A percentile compares a stretch with the other conserved stretches of the same genome.
phyloP scores from a whole-genome alignment of 148 eudicot species.

The Selenicereus undatus region DNA sequence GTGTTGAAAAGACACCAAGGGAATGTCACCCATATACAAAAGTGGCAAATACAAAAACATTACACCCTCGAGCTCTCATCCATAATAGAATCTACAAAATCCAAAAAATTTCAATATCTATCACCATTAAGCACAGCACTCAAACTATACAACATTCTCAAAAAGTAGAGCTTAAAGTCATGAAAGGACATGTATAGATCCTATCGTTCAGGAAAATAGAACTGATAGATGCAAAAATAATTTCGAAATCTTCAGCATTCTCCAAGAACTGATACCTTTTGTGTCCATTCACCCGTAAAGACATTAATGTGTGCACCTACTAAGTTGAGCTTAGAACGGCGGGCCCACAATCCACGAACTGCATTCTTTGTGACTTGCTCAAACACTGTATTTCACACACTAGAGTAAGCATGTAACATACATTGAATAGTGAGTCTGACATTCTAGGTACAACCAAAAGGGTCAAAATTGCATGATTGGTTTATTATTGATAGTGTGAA shows the following conservation, averaged over 20 bases:
- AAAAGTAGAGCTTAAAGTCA: too few relatives aligned
- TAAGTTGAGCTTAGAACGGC: slow-evolving; percentile 78
- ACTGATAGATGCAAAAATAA: neutral
- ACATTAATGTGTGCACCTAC: slow-evolving; percentile 98
- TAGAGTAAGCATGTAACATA: slow-evolving; percentile 7
- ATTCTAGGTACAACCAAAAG: neutral
- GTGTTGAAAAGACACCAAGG: too few relatives aligned
- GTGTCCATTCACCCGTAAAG: slow-evolving; percentile 99
- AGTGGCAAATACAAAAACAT: too few relatives aligned
- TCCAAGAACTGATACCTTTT: slow-evolving; percentile 53
- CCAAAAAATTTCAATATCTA: too few relatives aligned
- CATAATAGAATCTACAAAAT: too few relatives aligned
- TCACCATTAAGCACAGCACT: too few relatives aligned
- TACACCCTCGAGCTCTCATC: too few relatives aligned
- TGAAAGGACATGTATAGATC: neutral
- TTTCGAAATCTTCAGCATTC: neutral
- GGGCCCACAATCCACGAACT: slow-evolving; percentile 96
- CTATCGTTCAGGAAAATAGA: slow-evolving; percentile 4
- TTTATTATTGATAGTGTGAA: neutral
- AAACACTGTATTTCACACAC: slow-evolving; percentile 59
- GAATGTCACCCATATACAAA: too few relatives aligned
- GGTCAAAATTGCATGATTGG: neutral
- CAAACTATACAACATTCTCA: too few relatives aligned
- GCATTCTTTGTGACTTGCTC: slow-evolving; percentile 99
- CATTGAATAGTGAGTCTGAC: neutral